Evolutionary conservation across 2,329 filamentous ascomycete genomes (phyloP), one percentile per base, ranked within the genome.

Genomic region (Dactylellina haptotyla): DNA sequence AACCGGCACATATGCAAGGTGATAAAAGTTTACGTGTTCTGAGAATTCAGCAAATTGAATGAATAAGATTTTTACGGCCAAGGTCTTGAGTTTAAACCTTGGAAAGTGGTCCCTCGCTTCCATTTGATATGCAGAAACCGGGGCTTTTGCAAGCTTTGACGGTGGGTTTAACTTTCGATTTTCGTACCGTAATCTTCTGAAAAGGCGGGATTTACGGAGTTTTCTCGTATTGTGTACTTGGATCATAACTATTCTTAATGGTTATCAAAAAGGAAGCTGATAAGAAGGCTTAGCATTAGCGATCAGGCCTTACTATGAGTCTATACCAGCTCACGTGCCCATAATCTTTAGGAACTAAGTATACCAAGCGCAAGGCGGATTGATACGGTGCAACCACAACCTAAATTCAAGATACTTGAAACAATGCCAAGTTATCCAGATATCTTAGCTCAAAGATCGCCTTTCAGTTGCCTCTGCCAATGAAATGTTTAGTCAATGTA

Each of bases 221-320:
- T 4, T 43, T 9, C 8, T n/a, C 39, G 39, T 34, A 34, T n/a
- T n/a, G 30, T 34, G 14, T 34, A 34, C 14, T 14, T 5, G 6
- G 14, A 6, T 34, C 30, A 6, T 5, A 34, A 6, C 14, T 34
- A 37, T 43, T 26, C n/a, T 14, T n/a, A 4, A 25, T 45, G 45
- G 56, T 32, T 34, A 59, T 59, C 56, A 59, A 50, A 62, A 50
- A 41, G 57, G 57, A 62, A 62, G 57, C 30, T 50, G 57, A 62
- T 62, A 62, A 51, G 56, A 61, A 61, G 56, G 56, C 56, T 61
- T 61, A 61, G 56, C 41, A 32, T 48, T 20, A 48, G 39, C 4
- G 8, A n/a, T n/a, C 39, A 6, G 16, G 39, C 8, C 39, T 4
- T 43, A 16, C 6, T 43, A 43, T 43, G 39, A 43, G 8, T 43